Percentiles rank a stretch among this genome's conserved stretches.
Evolutionary conservation across 768 basidiomycete species (phyloP).

Genomic region (Rhizopogon rudus): DNA sequence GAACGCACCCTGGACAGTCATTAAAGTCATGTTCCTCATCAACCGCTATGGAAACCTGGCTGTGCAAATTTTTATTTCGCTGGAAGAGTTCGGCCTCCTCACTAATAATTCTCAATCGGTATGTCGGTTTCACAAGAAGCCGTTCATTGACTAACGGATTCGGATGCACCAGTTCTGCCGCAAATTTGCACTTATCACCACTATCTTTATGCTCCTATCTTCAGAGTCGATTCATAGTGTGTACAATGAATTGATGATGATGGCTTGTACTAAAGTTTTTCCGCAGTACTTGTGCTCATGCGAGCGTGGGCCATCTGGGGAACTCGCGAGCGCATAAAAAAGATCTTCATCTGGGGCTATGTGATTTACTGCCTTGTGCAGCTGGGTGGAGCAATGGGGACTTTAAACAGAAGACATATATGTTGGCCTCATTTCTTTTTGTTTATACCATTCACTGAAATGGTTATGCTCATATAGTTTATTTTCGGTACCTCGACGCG

Average conservation of each 20-base stretch:
- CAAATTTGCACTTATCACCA: neutral
- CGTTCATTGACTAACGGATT: neutral
- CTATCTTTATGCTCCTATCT: neutral
- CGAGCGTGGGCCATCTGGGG: slow-evolving; percentile 9
- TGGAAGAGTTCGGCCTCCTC: slow-evolving; percentile 4
- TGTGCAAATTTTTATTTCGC: slow-evolving; percentile 4
- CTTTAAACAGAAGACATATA: neutral
- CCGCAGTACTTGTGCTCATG: slow-evolving; percentile 4
- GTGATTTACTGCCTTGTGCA: neutral
- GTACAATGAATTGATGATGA: neutral
- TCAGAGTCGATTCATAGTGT: slow-evolving; percentile 5
- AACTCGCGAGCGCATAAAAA: neutral
- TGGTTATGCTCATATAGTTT: neutral
- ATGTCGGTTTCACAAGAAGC: neutral
- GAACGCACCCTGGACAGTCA: slow-evolving; percentile 8
- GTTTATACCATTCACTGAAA: neutral
- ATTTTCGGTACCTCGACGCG: neutral
- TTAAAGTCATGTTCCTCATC: slow-evolving; percentile 9
- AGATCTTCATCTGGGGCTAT: neutral
- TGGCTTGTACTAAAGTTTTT: neutral
- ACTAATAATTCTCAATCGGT: slow-evolving; percentile 1
- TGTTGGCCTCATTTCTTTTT: neutral
- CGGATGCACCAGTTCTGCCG: neutral
- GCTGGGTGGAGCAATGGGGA: neutral
- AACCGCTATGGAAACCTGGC: slow-evolving; percentile 15